These are phyloP conservation scores for Sporothrix pallida DNA, from an alignment of 2,329 filamentous ascomycete genomes.

Conservation along the genomic window DNA sequence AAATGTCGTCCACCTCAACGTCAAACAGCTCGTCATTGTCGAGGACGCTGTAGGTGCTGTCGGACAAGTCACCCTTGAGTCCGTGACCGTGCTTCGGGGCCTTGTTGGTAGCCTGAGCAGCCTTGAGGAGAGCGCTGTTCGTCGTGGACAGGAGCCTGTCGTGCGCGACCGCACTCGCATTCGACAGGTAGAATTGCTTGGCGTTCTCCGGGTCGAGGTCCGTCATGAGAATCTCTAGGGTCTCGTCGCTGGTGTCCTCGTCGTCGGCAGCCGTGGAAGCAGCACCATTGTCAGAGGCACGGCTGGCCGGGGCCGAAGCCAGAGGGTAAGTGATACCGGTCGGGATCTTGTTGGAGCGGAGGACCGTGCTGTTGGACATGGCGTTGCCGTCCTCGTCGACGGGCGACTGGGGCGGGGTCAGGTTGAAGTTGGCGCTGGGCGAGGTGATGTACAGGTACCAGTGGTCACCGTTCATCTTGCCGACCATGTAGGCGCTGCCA, in stretches of 20 bases:
- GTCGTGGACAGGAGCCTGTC: slow-evolving; percentile 74
- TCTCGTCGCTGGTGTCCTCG: slow-evolving; percentile 71
- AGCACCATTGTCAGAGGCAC: background rate
- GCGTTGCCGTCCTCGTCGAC: slow-evolving; percentile 49
- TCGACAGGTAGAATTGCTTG: slow-evolving; percentile 71
- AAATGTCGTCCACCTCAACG: slow-evolving; percentile 84
- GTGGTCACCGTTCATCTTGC: slow-evolving; percentile 99
- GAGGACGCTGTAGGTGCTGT: slow-evolving; percentile 52
- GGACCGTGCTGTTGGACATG: slow-evolving; percentile 41
- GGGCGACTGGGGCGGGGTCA: slow-evolving; percentile 85
- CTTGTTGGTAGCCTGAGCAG: slow-evolving; percentile 18
- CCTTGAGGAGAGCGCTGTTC: slow-evolving; percentile 58
- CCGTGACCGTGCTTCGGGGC: slow-evolving; percentile 42
- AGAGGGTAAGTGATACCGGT: slow-evolving; percentile 50
- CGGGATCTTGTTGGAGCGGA: slow-evolving; percentile 61
- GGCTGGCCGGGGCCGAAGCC: slow-evolving; percentile 44
- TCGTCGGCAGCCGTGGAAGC: slow-evolving; percentile 43
- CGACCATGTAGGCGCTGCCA: slow-evolving; percentile 98
- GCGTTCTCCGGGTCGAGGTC: slow-evolving; percentile 71
- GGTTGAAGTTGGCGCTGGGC: slow-evolving; percentile 66
- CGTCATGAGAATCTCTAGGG: slow-evolving; percentile 75
- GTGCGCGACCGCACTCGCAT: slow-evolving; percentile 88
- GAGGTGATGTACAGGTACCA: slow-evolving; percentile 98
- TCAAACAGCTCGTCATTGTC: slow-evolving; percentile 69
- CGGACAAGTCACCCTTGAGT: slow-evolving; percentile 63